Base-by-base conservation (phyloP, 306 rosid species). In the Fagus crenata region DNA sequence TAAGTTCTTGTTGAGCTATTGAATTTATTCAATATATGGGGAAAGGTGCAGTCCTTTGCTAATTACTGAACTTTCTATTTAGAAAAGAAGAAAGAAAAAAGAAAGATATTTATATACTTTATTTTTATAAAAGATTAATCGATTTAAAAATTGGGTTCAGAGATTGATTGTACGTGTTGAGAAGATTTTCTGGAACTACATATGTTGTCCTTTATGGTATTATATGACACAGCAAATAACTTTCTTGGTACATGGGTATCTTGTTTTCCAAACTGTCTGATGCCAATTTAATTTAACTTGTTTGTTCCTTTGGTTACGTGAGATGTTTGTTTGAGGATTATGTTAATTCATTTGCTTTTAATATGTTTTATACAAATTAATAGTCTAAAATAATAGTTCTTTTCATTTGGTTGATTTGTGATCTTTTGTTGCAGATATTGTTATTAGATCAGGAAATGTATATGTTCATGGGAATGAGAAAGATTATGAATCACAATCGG, bases 401-500 rank as follows among this genome's bases (percentile, higher is more conserved):
- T 64, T 11, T 75, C 74, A 49, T 80, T 5, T 74, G 15, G 43
- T 55, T 77, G 60, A 58, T 43, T 56, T 82, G 70, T 80, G 83
- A 39, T 64, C 64, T 53, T 78, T 74, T n/a, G 40, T 75, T 80
- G 72, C 83, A 93, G 99, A 85, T 64, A 87, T 89, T 22, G 0
- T 22, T 22, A 22, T 22, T 75, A 88, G 77, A 80, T 81, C 88
- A 77, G 89, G 84, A 75, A 84, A 81, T 87, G 85, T 75, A 40
- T 76, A 42, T 84, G 70, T 67, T 46, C 68, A 58, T 55, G 91
- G 83, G 75, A 87, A 90, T 73, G 91, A 81, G 75, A 84, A 90
- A 84, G 87, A 71, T 17, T 75, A 80, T 77, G 93, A 95, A 39
- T 3, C 82, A 43, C 93, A 82, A 56, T 81, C 75, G 74, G 84